Evolutionary conservation across 2,329 filamentous ascomycete genomes (phyloP).

Genomic region (Davidsoniella australis): DNA sequence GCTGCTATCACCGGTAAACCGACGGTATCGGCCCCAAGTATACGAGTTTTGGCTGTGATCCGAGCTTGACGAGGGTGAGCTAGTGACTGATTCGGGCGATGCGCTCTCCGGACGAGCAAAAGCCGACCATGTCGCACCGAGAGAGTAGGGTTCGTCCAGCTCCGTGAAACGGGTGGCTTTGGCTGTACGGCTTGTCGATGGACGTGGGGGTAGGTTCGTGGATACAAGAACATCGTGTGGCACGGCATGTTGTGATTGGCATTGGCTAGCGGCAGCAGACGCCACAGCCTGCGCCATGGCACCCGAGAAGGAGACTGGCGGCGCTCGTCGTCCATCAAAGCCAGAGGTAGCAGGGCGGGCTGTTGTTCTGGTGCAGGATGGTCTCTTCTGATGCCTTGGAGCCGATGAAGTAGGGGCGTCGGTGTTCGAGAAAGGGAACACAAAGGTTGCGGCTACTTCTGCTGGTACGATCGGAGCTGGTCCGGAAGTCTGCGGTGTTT

Average conservation of each 20-base stretch:
- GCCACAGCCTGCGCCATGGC: background rate
- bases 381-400: too few relatives aligned
- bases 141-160: background rate
- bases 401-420: background rate
- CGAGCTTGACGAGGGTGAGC: background rate
- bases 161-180: constrained; percentile 1
- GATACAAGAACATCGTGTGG: background rate
- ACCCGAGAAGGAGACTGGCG: constrained; percentile 4
- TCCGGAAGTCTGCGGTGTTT: background rate
- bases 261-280: background rate
- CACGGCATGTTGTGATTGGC: background rate
- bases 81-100: background rate
- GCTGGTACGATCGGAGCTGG: constrained; percentile 1
- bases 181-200: background rate
- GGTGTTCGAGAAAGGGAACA: background rate
- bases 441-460: background rate
- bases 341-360: background rate
- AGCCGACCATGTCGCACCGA: background rate
- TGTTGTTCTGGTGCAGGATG: background rate
- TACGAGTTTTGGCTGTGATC: background rate
- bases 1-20: too few relatives aligned
- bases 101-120: background rate
- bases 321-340: background rate
- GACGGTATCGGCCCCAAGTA: too few relatives aligned
- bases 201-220: background rate